phyloP scores from a whole-genome alignment of 108 stramenopile species.

The Ochromonas danica region DNA sequence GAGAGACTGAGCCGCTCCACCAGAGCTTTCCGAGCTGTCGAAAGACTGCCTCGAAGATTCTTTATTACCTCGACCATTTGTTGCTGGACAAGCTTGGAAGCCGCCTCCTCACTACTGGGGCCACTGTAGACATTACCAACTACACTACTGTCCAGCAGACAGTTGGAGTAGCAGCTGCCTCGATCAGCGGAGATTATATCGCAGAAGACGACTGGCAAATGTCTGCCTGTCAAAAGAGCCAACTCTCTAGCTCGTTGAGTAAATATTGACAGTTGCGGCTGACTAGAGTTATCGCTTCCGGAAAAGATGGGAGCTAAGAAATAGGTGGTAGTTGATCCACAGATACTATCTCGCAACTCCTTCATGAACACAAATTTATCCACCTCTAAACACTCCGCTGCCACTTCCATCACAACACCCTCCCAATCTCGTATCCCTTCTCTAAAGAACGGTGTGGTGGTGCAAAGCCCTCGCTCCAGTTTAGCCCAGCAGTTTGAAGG shows the following conservation, averaged over 20 bases:
- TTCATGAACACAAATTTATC: conserved; percentile 24
- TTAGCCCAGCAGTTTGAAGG: too few species aligned
- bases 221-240: neutral
- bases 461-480: too few species aligned
- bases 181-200: neutral
- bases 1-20: too few species aligned
- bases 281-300: neutral
- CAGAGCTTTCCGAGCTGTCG: too few species aligned
- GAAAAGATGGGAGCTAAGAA: neutral
- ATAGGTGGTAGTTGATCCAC: neutral
- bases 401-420: neutral
- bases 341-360: neutral
- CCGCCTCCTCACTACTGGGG: neutral
- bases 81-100: too few species aligned
- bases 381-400: neutral
- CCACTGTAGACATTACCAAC: neutral
- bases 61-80: too few species aligned
- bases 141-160: neutral
- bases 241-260: conserved; percentile 7
- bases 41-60: too few species aligned
- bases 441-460: too few species aligned
- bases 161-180: neutral
- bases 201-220: neutral
- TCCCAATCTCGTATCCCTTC: too few species aligned
- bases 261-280: too few species aligned